phyloP scores from a whole-genome alignment of 305 asterid genomes.

The Fraxinus xanthoxyloides region DNA sequence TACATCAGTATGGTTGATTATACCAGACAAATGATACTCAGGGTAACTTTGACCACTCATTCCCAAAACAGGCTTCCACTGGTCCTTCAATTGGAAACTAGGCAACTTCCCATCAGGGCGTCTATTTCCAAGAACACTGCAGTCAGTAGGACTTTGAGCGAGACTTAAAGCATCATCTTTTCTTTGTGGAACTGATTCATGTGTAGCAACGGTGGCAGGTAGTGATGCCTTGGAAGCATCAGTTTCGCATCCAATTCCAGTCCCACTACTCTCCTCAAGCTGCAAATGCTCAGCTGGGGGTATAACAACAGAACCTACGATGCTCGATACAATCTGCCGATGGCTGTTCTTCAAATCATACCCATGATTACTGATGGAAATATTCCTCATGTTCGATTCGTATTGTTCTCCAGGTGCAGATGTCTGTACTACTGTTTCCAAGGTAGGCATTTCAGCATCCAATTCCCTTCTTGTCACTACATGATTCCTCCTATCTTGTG shows the following conservation, averaged over 20 bases:
- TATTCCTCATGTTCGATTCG: slow-evolving; percentile 47
- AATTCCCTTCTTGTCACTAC: slow-evolving; percentile 41
- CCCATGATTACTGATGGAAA: slow-evolving; percentile 38
- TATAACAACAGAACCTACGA: slow-evolving; percentile 41
- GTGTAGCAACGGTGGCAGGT: slow-evolving; percentile 38
- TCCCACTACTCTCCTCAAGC: slow-evolving; percentile 45
- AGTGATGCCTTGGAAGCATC: slow-evolving; percentile 42
- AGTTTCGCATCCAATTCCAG: slow-evolving; percentile 46
- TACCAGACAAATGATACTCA: slow-evolving; percentile 24
- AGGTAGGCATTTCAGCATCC: slow-evolving; percentile 46
- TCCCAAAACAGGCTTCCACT: slow-evolving; percentile 75
- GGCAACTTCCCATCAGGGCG: slow-evolving; percentile 50
- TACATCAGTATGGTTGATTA: slow-evolving; percentile 11
- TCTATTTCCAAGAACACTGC: slow-evolving; percentile 43
- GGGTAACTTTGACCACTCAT: slow-evolving; percentile 50
- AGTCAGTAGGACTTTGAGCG: slow-evolving; percentile 42
- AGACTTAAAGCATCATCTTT: slow-evolving; percentile 46
- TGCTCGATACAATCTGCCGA: slow-evolving; percentile 35
- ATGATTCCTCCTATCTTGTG: slow-evolving; percentile 51
- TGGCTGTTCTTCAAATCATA: slow-evolving; percentile 47
- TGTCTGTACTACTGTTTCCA: slow-evolving; percentile 54
- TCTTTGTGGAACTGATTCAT: slow-evolving; percentile 42
- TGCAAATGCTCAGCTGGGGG: slow-evolving; percentile 48
- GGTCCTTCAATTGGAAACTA: slow-evolving; percentile 54
- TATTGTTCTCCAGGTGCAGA: slow-evolving; percentile 46